Conservation (phyloP, 169 alveolate species). For the Fabrea salina region DNA sequence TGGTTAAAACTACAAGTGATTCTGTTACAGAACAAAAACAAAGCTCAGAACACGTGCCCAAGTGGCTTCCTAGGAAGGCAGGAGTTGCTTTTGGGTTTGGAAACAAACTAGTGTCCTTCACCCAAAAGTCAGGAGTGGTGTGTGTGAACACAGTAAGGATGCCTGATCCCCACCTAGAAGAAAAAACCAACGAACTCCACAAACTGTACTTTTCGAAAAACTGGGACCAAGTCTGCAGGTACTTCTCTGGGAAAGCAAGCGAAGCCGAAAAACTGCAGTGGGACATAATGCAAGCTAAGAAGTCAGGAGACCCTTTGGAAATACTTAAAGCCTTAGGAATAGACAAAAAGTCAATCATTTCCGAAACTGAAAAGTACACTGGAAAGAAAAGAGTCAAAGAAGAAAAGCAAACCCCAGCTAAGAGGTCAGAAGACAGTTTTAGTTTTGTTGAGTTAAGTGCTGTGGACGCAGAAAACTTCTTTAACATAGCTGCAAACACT, state of each 20-base stretch:
- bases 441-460: slow-evolving; percentile 40
- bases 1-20: background rate
- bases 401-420: background rate
- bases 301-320: slow-evolving; percentile 42
- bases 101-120: background rate
- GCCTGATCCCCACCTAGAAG: slow-evolving; percentile 38
- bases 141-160: slow-evolving; percentile 34
- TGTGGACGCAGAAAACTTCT: slow-evolving; percentile 43
- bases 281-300: slow-evolving; percentile 46
- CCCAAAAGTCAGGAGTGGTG: slow-evolving; percentile 34
- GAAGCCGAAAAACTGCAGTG: slow-evolving; percentile 29
- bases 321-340: slow-evolving; percentile 56
- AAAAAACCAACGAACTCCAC: slow-evolving; percentile 38
- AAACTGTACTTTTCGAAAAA: background rate
- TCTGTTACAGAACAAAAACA: background rate
- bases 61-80: background rate
- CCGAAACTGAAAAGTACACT: slow-evolving; percentile 73
- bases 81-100: background rate
- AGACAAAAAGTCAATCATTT: slow-evolving; percentile 54
- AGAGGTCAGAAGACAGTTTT: background rate
- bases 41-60: background rate
- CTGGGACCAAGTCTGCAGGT: background rate
- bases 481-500: slow-evolving; percentile 37
- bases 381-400: slow-evolving; percentile 50
- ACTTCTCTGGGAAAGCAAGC: background rate